Conservation (phyloP, 345 rosid species). For the Hirschfeldia incana region DNA sequence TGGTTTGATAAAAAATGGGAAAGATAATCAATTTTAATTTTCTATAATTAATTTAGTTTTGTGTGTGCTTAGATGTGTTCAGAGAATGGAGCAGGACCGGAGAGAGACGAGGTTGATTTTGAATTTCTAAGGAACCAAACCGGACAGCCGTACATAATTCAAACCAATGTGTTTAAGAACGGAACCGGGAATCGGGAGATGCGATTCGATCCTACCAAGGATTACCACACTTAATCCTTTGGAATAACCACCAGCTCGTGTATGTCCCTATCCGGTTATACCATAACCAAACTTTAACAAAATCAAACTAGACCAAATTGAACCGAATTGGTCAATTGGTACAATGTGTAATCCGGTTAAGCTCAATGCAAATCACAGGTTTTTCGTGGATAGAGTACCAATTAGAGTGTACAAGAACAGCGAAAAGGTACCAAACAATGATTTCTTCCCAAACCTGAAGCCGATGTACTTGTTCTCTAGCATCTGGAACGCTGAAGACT, state of each 20-base stretch:
- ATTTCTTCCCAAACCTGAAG: constrained; percentile 68
- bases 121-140: constrained; percentile 85
- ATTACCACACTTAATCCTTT: constrained; percentile 74
- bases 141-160: constrained; percentile 56
- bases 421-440: constrained; percentile 55
- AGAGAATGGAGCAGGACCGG: constrained; percentile 85
- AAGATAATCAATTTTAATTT: too few species aligned
- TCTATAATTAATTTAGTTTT: too few species aligned
- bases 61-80: constrained; percentile 67
- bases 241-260: constrained; percentile 73
- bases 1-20: too few species aligned
- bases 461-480: constrained; percentile 96
- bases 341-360: neutral
- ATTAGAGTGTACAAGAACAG: constrained; percentile 82
- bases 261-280: neutral
- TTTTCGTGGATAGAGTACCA: constrained; percentile 75
- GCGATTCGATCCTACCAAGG: constrained; percentile 94
- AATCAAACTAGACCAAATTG: neutral
- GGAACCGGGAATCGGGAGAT: constrained; percentile 91
- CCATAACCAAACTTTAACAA: neutral
- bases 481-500: constrained; percentile 95
- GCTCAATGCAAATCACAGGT: constrained; percentile 47
- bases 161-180: constrained; percentile 83
- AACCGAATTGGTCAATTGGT: neutral
- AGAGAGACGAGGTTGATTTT: constrained; percentile 83